These are phyloP conservation scores for Besnoitia besnoiti DNA, from an alignment of 169 alveolate species.

Conservation along the genomic window DNA sequence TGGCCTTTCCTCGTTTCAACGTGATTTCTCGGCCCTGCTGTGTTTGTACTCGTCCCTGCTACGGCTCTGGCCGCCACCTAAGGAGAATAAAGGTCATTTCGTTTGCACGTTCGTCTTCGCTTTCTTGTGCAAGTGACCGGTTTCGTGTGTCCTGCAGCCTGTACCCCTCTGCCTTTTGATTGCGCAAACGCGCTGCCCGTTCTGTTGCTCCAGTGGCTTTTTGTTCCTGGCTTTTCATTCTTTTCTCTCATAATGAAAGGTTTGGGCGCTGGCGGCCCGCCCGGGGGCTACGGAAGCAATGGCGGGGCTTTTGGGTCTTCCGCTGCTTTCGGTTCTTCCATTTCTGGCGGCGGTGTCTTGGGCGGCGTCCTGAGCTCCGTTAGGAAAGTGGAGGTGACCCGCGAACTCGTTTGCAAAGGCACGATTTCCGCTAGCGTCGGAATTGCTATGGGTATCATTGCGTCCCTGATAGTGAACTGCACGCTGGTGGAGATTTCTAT, in stretches of 20 bases:
- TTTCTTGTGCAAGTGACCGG: no score
- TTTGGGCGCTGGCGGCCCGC: neutral
- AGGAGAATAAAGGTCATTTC: no score
- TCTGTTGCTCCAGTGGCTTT: no score
- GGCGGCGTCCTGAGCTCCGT: neutral
- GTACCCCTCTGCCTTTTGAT: no score
- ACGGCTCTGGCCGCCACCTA: no score
- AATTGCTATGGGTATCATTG: slow-evolving; percentile 84
- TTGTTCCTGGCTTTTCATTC: no score
- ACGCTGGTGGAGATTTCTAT: slow-evolving; percentile 92
- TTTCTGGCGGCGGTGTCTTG: neutral
- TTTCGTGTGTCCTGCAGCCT: no score
- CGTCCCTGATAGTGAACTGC: slow-evolving; percentile 91
- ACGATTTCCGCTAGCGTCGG: slow-evolving; percentile 76
- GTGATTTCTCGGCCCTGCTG: no score
- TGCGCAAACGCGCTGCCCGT: no score
- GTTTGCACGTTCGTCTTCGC: no score
- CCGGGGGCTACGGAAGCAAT: neutral
- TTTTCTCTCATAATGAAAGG: neutral
- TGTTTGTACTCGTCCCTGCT: no score
- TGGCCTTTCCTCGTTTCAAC: no score
- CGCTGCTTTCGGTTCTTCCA: neutral
- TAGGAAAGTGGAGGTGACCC: slow-evolving; percentile 52
- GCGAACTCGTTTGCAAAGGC: slow-evolving; percentile 58
- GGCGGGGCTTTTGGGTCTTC: neutral